Evolutionary conservation across 2,329 filamentous ascomycete species (phyloP).

Genomic region (Akanthomyces muscarius): DNA sequence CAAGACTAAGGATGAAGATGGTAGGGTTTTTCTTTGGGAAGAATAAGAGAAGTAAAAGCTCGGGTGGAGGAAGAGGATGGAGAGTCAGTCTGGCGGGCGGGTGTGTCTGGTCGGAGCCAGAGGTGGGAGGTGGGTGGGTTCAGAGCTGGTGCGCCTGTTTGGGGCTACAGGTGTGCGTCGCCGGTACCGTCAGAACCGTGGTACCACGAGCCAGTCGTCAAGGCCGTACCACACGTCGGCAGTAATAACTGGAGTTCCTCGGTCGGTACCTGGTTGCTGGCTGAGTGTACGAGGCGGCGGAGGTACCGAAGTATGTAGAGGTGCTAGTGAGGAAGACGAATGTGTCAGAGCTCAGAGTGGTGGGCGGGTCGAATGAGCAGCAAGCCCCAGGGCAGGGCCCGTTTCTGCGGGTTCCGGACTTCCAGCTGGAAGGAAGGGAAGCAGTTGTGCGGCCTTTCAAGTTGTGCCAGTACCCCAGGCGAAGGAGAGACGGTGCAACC

Average conservation of each 20-base stretch:
- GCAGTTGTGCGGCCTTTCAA: no score
- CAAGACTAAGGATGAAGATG: constrained; percentile 6
- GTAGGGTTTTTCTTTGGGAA: neutral
- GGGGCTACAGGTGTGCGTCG: neutral
- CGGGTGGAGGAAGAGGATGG: constrained; percentile 14
- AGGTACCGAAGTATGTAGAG: neutral
- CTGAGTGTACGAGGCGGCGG: neutral
- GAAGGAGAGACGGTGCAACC: neutral
- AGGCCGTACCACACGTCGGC: neutral
- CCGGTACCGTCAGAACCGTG: neutral
- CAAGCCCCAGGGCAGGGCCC: constrained; percentile 10
- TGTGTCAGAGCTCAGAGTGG: constrained; percentile 14
- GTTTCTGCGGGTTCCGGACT: constrained; percentile 9
- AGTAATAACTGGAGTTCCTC: neutral
- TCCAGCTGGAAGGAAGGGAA: neutral
- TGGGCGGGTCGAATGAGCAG: constrained; percentile 13
- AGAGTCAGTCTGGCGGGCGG: constrained; percentile 8
- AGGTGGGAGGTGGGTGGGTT: neutral
- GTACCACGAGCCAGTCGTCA: neutral
- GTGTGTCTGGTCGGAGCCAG: neutral
- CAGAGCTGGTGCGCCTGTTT: neutral
- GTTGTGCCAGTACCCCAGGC: neutral
- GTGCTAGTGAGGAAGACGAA: neutral
- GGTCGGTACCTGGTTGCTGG: neutral
- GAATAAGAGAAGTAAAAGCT: constrained; percentile 14